Percentiles rank a stretch among this genome's conserved stretches.
phyloP scores from a whole-genome alignment of 2,329 filamentous ascomycete genomes.

The Epichloe glyceriae region DNA sequence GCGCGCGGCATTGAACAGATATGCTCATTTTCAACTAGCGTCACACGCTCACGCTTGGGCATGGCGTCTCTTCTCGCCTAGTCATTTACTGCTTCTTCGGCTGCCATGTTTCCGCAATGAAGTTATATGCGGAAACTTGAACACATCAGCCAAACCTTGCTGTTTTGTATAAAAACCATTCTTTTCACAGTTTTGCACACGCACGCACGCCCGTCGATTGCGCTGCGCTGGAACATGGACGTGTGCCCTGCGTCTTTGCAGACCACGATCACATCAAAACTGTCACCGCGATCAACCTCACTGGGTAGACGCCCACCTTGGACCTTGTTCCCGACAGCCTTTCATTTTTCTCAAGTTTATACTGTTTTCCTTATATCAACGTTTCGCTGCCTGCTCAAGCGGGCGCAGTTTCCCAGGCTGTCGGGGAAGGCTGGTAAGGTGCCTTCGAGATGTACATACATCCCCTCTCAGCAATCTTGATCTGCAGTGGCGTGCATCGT shows the following conservation, averaged over 20 bases:
- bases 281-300: slow-evolving; percentile 4
- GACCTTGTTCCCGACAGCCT: not conserved
- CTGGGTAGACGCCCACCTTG: slow-evolving; percentile 10
- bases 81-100: not conserved
- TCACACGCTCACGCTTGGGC: not conserved
- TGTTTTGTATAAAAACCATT: slow-evolving; percentile 11
- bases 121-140: slow-evolving; percentile 7
- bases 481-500: slow-evolving; percentile 5
- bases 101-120: not conserved
- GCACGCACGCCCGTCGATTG: slow-evolving; percentile 17
- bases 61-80: not conserved
- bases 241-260: slow-evolving; percentile 5
- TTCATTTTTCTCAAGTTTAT: not conserved
- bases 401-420: not conserved
- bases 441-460: slow-evolving; percentile 13
- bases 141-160: slow-evolving; percentile 5
- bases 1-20: not conserved
- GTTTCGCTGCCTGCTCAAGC: not conserved
- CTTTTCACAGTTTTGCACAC: slow-evolving; percentile 8
- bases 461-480: slow-evolving; percentile 7
- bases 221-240: slow-evolving; percentile 11
- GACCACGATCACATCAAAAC: slow-evolving; percentile 3
- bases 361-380: not conserved
- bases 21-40: not conserved
- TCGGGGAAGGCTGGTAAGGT: slow-evolving; percentile 4